Conservation (phyloP, 2,329 filamentous ascomycete species). For the Thermomyces lanuginosus region DNA sequence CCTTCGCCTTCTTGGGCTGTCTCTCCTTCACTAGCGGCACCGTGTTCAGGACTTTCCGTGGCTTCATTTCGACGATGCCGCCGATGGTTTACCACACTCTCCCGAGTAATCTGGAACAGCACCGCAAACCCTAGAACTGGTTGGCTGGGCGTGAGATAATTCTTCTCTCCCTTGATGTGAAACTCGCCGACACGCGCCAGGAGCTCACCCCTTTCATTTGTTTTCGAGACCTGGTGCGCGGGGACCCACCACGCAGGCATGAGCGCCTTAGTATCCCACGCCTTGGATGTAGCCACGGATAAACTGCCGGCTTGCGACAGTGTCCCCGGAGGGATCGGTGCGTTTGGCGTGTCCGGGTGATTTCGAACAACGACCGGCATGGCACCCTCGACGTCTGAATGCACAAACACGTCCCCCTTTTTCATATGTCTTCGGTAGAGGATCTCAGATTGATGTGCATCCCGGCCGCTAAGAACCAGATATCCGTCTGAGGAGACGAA, state of each 20-base stretch:
- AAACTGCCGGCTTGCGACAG: conserved; percentile 77
- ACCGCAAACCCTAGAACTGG: conserved; percentile 75
- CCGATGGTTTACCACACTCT: conserved; percentile 64
- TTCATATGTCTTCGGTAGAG: conserved; percentile 75
- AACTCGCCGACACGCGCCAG: conserved; percentile 65
- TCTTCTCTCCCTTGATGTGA: conserved; percentile 71
- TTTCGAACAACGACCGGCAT: conserved; percentile 85
- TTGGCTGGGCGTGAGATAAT: conserved; percentile 74
- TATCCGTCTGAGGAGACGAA: conserved; percentile 95
- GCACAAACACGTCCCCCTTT: conserved; percentile 81
- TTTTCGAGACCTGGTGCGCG: conserved; percentile 80
- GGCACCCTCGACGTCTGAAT: conserved; percentile 75
- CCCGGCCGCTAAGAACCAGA: conserved; percentile 66
- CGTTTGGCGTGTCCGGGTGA: conserved; percentile 56
- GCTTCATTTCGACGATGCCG: conserved; percentile 45
- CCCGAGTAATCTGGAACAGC: conserved; percentile 75
- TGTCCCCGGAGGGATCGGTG: conserved; percentile 80
- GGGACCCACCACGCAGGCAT: conserved; percentile 96
- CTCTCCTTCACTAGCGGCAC: not conserved
- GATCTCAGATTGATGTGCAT: conserved; percentile 77
- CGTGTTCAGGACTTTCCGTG: not conserved
- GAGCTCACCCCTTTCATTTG: conserved; percentile 61
- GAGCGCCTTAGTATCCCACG: conserved; percentile 91
- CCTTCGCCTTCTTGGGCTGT: not conserved
- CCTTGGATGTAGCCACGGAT: conserved; percentile 67